A percentile compares a stretch with the other conserved stretches of the same genome.
These are phyloP conservation scores for Sporopachydermia quercuum DNA, from an alignment of 805 yeast genomes.

Conservation along the genomic window DNA sequence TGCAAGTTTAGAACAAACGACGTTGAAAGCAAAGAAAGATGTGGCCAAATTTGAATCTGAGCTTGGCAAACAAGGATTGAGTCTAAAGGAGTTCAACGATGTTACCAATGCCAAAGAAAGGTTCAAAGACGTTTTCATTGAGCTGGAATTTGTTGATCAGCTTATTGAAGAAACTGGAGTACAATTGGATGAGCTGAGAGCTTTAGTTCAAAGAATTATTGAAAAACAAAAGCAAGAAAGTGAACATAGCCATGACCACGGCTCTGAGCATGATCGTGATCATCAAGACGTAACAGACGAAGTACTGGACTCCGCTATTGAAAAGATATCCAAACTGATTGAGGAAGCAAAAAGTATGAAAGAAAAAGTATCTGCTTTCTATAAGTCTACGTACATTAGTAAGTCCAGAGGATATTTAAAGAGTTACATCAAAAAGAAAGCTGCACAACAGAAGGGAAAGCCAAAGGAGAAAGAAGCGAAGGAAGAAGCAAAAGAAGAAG, in stretches of 20 bases:
- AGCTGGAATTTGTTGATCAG: neutral
- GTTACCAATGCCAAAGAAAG: neutral
- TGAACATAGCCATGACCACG: too few relatives aligned
- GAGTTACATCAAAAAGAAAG: slow-evolving; percentile 1
- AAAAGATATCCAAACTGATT: neutral
- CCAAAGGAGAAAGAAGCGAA: slow-evolving; percentile 4
- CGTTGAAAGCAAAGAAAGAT: neutral
- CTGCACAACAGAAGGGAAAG: slow-evolving; percentile 3
- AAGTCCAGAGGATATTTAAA: neutral
- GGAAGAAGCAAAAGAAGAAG: slow-evolving; percentile 4
- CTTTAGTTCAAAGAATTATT: slow-evolving; percentile 5
- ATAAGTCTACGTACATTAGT: neutral
- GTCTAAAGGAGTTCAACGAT: neutral
- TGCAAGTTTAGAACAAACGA: neutral
- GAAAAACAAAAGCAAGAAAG: slow-evolving; percentile 7
- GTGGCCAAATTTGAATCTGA: neutral
- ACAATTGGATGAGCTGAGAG: slow-evolving; percentile 8
- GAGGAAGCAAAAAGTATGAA: neutral
- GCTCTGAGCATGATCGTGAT: neutral
- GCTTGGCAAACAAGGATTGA: neutral
- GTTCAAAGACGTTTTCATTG: neutral
- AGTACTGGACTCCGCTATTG: neutral
- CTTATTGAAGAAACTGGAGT: neutral
- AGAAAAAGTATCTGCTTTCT: neutral
- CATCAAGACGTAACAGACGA: neutral